Percentiles rank a stretch among this genome's conserved stretches.
Evolutionary conservation across 768 basidiomycete genomes (phyloP).

Genomic region (Cystobasidium tubakii): DNA sequence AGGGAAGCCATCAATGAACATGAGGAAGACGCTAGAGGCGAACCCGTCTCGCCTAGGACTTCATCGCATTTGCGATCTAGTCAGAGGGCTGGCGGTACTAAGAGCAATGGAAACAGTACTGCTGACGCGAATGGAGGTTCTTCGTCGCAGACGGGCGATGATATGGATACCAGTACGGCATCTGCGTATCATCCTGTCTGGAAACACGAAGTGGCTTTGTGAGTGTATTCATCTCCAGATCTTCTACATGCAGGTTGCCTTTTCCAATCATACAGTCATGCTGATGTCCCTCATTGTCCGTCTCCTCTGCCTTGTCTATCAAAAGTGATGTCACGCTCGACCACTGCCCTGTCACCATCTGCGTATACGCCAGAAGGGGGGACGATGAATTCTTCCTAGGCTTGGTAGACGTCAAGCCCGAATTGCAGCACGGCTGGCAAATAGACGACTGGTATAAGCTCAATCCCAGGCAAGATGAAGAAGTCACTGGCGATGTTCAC

Average conservation of each 20-base stretch:
- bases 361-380: conserved; percentile 73
- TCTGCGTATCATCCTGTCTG: conserved; percentile 74
- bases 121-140: neutral
- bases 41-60: conserved; percentile 50
- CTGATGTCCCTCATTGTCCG: conserved; percentile 26
- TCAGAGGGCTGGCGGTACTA: conserved; percentile 16
- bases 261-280: neutral
- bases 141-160: conserved; percentile 14
- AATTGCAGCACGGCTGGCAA: conserved; percentile 68
- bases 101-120: neutral
- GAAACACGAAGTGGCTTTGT: conserved; percentile 99
- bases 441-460: conserved; percentile 25
- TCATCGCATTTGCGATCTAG: conserved; percentile 1
- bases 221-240: conserved; percentile 50
- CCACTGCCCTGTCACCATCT: conserved; percentile 72
- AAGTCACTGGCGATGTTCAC: conserved; percentile 85
- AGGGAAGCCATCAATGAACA: conserved; percentile 69
- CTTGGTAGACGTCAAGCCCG: conserved; percentile 80
- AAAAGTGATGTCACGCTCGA: conserved; percentile 87
- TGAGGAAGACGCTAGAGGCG: conserved; percentile 72
- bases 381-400: conserved; percentile 84
- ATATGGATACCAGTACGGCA: conserved; percentile 9
- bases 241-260: neutral
- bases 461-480: conserved; percentile 54
- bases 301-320: conserved; percentile 28